Base-by-base conservation (phyloP, 192 early-diverging fungal genomes). In the Dispira simplex region DNA sequence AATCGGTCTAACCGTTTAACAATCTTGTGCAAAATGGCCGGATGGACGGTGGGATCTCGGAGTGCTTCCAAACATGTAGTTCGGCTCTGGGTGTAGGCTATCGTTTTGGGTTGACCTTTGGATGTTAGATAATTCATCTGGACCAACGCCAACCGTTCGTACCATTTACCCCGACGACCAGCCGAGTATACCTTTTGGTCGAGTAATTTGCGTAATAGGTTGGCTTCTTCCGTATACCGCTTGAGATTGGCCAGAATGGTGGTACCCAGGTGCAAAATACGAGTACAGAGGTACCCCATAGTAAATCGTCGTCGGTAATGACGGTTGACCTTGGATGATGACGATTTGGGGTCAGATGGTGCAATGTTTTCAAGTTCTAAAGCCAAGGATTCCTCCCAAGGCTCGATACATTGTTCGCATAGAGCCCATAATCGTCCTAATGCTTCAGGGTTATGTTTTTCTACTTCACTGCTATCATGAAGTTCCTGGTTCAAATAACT, bases 101-200 rank as follows among this genome's bases (percentile, higher is more conserved):
- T 8, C 2, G 5, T 25, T 0, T 25, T 16, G 18, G 59, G 44
- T 4, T 66, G 46, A 8, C 68, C 67, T 57, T 72, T 72, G 23
- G 72, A 69, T 18, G 53, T 65, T 23, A 82, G 64, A 51, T 84
- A 77, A 18, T 73, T 77, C n/a, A 73, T 74, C 56, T 84, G 75
- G 14, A 88, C 63, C 11, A 88, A 65, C 2, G 81, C 74, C 8
- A 88, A 67, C 21, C 85, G 72, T 44, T 85, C 82, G 56, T 85
- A 85, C 85, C 85, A 88, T 5, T 70, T 65, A 18, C 85, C 85
- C 23, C 85, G 72, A 28, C 72, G 70, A 25, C 75, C 76, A 9
- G 82, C 62, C 0, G 73, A 71, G 45, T 84, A 88, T 9, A 75
- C 65, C 0, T 66, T 67, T 54, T 88, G 85, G 12, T 77, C 74